Conservation (phyloP, 345 rosid species). For the Hibiscus tridactylites region DNA sequence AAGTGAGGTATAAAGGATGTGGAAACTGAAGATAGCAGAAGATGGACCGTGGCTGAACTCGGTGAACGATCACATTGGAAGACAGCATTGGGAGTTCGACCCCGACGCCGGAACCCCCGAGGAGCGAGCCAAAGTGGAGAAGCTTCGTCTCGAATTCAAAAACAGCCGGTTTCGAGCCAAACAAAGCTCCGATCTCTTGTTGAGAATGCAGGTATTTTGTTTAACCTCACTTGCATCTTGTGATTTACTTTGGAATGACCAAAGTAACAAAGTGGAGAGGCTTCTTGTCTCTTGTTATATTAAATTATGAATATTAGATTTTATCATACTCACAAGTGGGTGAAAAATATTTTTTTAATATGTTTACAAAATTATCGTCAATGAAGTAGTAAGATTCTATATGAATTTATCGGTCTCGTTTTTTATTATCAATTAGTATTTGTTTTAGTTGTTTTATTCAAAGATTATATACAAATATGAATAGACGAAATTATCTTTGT, state of each 20-base stretch:
- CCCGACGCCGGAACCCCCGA: slow-evolving; percentile 26
- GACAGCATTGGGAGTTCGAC: slow-evolving; percentile 49
- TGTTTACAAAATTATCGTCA: too few relatives aligned
- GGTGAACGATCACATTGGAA: slow-evolving; percentile 27
- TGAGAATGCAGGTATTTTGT: slow-evolving; percentile 32
- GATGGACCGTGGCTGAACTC: slow-evolving; percentile 26
- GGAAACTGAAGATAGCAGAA: slow-evolving; percentile 44
- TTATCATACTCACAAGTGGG: too few relatives aligned
- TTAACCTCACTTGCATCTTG: not conserved
- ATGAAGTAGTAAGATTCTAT: too few relatives aligned
- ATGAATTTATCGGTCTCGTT: too few relatives aligned
- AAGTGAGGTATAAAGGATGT: slow-evolving; percentile 16
- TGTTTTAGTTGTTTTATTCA: too few relatives aligned
- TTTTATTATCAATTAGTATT: too few relatives aligned
- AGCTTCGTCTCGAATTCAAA: slow-evolving; percentile 17
- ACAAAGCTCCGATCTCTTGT: slow-evolving; percentile 34
- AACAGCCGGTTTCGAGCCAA: slow-evolving; percentile 24
- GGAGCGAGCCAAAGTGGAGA: slow-evolving; percentile 27
- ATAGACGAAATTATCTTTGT: too few relatives aligned
- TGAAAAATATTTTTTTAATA: too few relatives aligned
- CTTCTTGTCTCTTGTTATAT: not conserved
- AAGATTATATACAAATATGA: too few relatives aligned
- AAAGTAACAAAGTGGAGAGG: not conserved
- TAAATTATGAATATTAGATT: too few relatives aligned
- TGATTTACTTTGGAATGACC: not conserved